Percentiles rank a stretch among this genome's conserved stretches.
Conservation (phyloP, 371 early-diverging fungal genomes). For the Mycotypha africana region DNA sequence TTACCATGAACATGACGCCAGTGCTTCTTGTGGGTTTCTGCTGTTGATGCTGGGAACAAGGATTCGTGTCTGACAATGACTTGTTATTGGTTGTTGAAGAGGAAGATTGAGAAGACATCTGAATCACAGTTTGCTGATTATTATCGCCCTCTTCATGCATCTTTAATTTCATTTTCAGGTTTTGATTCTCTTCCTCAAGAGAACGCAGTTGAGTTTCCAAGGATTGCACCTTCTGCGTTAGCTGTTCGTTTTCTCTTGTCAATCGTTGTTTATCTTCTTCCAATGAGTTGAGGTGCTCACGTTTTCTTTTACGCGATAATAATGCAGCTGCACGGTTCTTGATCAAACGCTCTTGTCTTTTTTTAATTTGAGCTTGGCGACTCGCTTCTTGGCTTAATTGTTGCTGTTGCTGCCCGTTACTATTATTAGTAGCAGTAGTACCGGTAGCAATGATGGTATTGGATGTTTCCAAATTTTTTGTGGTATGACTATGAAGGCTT, state of each 20-base stretch:
- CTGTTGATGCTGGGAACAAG: conserved; percentile 6
- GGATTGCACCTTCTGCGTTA: conserved; percentile 51
- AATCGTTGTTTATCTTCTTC: conserved; percentile 67
- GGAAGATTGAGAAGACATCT: too few species aligned
- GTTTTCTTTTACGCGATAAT: conserved; percentile 81
- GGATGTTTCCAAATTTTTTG: too few species aligned
- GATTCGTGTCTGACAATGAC: too few species aligned
- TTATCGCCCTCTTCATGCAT: not conserved
- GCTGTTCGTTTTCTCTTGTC: conserved; percentile 51
- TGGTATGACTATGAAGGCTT: too few species aligned
- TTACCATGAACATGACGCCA: conserved; percentile 71
- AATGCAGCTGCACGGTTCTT: conserved; percentile 92
- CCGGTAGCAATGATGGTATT: too few species aligned
- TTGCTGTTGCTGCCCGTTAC: too few species aligned
- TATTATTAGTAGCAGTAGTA: too few species aligned
- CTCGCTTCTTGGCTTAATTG: conserved; percentile 13
- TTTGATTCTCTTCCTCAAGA: conserved; percentile 30
- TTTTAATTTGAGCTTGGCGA: conserved; percentile 42
- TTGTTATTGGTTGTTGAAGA: conserved; percentile 9
- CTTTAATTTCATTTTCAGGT: conserved; percentile 5
- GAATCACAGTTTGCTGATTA: conserved; percentile 1
- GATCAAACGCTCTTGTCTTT: conserved; percentile 82
- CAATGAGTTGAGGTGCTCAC: conserved; percentile 75
- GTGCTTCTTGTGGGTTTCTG: conserved; percentile 26
- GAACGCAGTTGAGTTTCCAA: conserved; percentile 47